These are phyloP conservation scores for Scheffersomyces titani DNA, from an alignment of 1,139 yeast species.

Conservation along the genomic window DNA sequence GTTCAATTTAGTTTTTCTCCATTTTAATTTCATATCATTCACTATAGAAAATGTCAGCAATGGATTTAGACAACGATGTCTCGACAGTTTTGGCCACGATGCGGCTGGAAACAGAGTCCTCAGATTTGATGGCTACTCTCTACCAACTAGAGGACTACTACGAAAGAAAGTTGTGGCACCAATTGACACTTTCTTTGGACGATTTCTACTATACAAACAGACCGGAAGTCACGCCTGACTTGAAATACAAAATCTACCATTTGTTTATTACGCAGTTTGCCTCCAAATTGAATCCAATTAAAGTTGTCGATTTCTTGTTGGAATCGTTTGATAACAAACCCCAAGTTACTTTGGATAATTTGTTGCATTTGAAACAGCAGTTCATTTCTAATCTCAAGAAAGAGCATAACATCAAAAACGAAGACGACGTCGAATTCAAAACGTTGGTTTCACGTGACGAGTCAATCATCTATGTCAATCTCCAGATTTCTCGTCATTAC, in stretches of 20 bases:
- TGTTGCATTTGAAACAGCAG: conserved; percentile 51
- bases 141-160: conserved; percentile 82
- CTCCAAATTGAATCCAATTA: conserved; percentile 74
- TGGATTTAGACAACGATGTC: conserved; percentile 48
- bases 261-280: conserved; percentile 69
- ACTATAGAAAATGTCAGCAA: conserved; percentile 16
- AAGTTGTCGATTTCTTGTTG: conserved; percentile 74
- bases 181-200: conserved; percentile 70
- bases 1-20: neutral
- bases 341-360: conserved; percentile 56
- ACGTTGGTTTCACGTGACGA: conserved; percentile 41
- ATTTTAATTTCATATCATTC: too few relatives aligned
- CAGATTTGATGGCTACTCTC: conserved; percentile 61
- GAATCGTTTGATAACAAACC: conserved; percentile 44
- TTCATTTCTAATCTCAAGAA: conserved; percentile 41
- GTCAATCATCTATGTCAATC: conserved; percentile 60
- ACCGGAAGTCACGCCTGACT: conserved; percentile 30
- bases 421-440: conserved; percentile 33
- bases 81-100: conserved; percentile 69
- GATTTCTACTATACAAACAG: conserved; percentile 53
- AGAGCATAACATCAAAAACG: conserved; percentile 23
- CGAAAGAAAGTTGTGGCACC: conserved; percentile 81
- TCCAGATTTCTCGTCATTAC: conserved; percentile 77
- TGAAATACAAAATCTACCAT: conserved; percentile 63
- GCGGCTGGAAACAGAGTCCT: conserved; percentile 67